These are phyloP conservation scores for Sistotremastrum niveocremeum DNA, from an alignment of 768 basidiomycete genomes.

Conservation along the genomic window DNA sequence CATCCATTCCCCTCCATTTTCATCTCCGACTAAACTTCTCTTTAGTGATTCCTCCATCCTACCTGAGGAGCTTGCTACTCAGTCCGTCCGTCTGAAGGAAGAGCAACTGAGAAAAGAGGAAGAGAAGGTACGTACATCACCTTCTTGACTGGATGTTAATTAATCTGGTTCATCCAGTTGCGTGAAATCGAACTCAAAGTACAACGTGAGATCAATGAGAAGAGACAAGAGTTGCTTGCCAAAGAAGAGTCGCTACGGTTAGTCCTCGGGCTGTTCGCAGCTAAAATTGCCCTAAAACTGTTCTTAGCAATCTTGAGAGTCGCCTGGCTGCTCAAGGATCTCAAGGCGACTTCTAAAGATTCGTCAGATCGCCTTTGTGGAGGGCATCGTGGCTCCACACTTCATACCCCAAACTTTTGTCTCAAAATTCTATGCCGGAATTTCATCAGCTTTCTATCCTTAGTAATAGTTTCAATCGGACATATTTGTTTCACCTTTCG, in stretches of 20 bases:
- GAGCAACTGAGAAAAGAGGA: slow-evolving; percentile 95
- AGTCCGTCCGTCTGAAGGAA: slow-evolving; percentile 95
- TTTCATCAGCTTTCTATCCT: too few species aligned
- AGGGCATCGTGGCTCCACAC: neutral
- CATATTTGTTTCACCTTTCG: neutral
- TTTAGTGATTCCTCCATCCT: slow-evolving; percentile 75
- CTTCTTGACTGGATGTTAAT: neutral
- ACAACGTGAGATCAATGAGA: slow-evolving; percentile 95
- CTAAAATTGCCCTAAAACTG: neutral
- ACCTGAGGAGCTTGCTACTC: slow-evolving; percentile 93
- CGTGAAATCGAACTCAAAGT: slow-evolving; percentile 98
- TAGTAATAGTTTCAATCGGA: too few species aligned
- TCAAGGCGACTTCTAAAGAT: slow-evolving; percentile 52
- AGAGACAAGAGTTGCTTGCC: slow-evolving; percentile 89
- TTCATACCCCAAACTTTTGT: slow-evolving; percentile 1
- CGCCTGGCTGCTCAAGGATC: slow-evolving; percentile 83
- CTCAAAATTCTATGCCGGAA: neutral
- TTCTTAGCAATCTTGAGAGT: slow-evolving; percentile 69
- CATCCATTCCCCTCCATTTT: slow-evolving; percentile 10
- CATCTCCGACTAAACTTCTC: neutral
- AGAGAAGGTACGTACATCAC: slow-evolving; percentile 54
- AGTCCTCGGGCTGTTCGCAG: slow-evolving; percentile 8
- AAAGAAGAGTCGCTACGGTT: slow-evolving; percentile 91
- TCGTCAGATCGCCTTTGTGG: neutral
- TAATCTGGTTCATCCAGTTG: slow-evolving; percentile 33